Conservation (phyloP, 2,329 filamentous ascomycete species). For the Paraphoma chrysanthemicola region DNA sequence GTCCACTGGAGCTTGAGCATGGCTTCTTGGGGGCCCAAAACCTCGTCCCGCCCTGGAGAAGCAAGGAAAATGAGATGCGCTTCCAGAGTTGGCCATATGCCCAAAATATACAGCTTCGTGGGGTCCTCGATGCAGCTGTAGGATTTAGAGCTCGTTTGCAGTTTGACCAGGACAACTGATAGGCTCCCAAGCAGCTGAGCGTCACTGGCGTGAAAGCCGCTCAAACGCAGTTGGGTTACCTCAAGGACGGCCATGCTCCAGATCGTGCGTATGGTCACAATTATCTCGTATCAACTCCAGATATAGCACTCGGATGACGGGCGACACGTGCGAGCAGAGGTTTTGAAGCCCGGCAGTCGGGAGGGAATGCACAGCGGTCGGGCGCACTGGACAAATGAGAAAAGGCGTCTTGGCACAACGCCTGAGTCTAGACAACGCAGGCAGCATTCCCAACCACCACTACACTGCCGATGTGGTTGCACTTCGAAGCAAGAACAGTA, state of each 20-base stretch:
- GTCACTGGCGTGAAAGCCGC: slow-evolving; percentile 24
- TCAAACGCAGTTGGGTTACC: slow-evolving; percentile 36
- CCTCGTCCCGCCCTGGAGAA: slow-evolving; percentile 31
- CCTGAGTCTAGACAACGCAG: slow-evolving; percentile 3
- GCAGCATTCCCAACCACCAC: slow-evolving; percentile 9
- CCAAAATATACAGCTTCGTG: slow-evolving; percentile 38
- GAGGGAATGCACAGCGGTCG: slow-evolving; percentile 12
- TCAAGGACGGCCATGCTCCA: slow-evolving; percentile 38
- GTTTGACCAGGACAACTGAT: slow-evolving; percentile 32
- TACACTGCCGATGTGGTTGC: slow-evolving; percentile 11
- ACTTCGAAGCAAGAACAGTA: slow-evolving; percentile 8
- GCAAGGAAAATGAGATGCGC: slow-evolving; percentile 37
- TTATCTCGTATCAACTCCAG: slow-evolving; percentile 28
- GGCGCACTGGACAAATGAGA: slow-evolving; percentile 12
- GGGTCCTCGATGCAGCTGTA: slow-evolving; percentile 39
- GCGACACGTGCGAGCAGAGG: slow-evolving; percentile 25
- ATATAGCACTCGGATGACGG: slow-evolving; percentile 31
- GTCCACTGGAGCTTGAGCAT: slow-evolving; percentile 40
- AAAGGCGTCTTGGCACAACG: slow-evolving; percentile 23
- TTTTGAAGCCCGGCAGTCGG: slow-evolving; percentile 19
- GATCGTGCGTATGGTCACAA: slow-evolving; percentile 13
- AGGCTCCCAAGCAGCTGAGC: slow-evolving; percentile 35
- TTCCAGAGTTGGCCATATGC: slow-evolving; percentile 37
- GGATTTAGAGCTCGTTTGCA: slow-evolving; percentile 37
- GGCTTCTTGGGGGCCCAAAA: slow-evolving; percentile 37